phyloP scores from a whole-genome alignment of 345 rosid species.

The Aurinia saxatilis region DNA sequence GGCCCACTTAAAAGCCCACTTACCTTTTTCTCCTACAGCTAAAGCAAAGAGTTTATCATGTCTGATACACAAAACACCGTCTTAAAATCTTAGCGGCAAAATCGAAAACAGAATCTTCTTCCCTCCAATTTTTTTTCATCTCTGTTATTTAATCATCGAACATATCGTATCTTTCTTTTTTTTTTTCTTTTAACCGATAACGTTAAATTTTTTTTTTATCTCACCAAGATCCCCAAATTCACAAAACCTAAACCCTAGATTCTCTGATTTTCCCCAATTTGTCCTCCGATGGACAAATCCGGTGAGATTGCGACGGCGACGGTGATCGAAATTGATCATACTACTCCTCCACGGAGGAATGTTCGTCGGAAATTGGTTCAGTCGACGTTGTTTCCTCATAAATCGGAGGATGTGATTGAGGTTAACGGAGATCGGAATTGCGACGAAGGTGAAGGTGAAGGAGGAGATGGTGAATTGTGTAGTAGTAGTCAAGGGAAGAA shows the following conservation, averaged over 20 bases:
- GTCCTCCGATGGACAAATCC: constrained; percentile 15
- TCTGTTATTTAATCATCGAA: background rate
- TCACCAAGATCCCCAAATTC: constrained; percentile 19
- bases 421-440: constrained; percentile 22
- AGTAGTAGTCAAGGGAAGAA: constrained; percentile 19
- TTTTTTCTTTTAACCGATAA: background rate
- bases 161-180: background rate
- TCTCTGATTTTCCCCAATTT: constrained; percentile 6
- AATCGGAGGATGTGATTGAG: constrained; percentile 34
- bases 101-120: constrained; percentile 10
- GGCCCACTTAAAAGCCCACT: no score
- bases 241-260: constrained; percentile 16
- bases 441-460: constrained; percentile 20
- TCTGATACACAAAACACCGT: no score
- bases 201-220: background rate
- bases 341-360: constrained; percentile 31
- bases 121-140: constrained; percentile 16
- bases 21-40: no score
- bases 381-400: constrained; percentile 60
- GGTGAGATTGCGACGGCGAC: constrained; percentile 5
- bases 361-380: constrained; percentile 66
- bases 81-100: constrained; percentile 17
- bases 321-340: constrained; percentile 20
- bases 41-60: background rate
- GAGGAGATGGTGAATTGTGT: constrained; percentile 39